These are phyloP conservation scores for Daldinia eschscholtzii DNA, from an alignment of 2,329 filamentous ascomycete genomes.

Conservation along the genomic window DNA sequence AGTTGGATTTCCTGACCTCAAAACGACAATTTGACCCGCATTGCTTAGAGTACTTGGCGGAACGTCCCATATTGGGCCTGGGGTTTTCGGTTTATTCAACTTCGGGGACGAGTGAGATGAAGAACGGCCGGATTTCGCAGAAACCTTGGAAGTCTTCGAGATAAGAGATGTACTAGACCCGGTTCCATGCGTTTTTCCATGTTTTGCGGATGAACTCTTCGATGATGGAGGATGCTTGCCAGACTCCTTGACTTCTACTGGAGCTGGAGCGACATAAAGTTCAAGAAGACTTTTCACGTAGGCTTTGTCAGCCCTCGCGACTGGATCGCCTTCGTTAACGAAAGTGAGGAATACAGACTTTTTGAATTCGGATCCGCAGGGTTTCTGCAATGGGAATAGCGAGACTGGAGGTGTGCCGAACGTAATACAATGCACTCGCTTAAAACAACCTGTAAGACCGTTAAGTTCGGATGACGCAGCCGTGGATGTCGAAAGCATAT, in stretches of 20 bases:
- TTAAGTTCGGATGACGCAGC: constrained; percentile 76
- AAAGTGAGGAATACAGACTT: constrained; percentile 84
- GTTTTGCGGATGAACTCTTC: constrained; percentile 38
- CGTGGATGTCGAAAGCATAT: constrained; percentile 76
- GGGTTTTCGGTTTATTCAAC: constrained; percentile 39
- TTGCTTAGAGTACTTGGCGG: constrained; percentile 76
- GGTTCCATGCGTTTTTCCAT: constrained; percentile 45
- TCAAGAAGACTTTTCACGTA: constrained; percentile 81
- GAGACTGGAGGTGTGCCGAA: constrained; percentile 87
- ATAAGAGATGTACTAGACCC: constrained; percentile 48
- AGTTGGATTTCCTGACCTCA: constrained; percentile 65
- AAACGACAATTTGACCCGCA: constrained; percentile 75
- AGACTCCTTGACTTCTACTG: constrained; percentile 50
- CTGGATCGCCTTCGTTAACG: constrained; percentile 88
- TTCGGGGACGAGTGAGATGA: constrained; percentile 38
- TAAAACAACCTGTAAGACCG: constrained; percentile 76
- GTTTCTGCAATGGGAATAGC: constrained; percentile 75
- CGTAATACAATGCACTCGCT: constrained; percentile 84
- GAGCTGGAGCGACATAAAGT: constrained; percentile 73
- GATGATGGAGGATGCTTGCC: constrained; percentile 24
- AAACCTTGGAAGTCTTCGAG: constrained; percentile 46
- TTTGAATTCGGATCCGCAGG: constrained; percentile 60
- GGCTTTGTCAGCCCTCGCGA: constrained; percentile 79
- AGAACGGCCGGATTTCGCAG: constrained; percentile 43
- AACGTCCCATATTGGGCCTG: constrained; percentile 70